A percentile compares a stretch with the other conserved stretches of the same genome.
Conservation (phyloP, 345 rosid species). For the Erodium maritimum region DNA sequence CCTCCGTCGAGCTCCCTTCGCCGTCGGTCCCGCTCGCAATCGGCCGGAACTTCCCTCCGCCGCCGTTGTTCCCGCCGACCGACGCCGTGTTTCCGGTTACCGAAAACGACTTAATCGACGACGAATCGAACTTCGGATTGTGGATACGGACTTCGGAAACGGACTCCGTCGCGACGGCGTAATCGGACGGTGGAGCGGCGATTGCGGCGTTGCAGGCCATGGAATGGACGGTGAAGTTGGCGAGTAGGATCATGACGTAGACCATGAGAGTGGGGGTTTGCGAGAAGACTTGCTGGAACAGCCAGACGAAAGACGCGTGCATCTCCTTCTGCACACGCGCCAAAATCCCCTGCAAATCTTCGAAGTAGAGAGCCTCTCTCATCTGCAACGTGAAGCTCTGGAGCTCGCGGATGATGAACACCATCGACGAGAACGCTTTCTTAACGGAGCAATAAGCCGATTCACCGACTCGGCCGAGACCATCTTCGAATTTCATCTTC, state of each 20-base stretch:
- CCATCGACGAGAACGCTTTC: conserved; percentile 90
- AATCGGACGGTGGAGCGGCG: conserved; percentile 27
- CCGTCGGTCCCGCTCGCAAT: conserved; percentile 59
- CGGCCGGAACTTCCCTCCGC: conserved; percentile 55
- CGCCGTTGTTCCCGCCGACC: conserved; percentile 51
- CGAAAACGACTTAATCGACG: conserved; percentile 32
- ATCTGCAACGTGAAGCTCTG: conserved; percentile 64
- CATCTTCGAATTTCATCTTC: conserved; percentile 66
- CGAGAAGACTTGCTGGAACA: conserved; percentile 85
- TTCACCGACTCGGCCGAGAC: conserved; percentile 47
- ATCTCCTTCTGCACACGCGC: conserved; percentile 62
- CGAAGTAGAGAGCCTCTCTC: conserved; percentile 54
- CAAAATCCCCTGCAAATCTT: conserved; percentile 62
- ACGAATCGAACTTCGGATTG: conserved; percentile 34
- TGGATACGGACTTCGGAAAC: conserved; percentile 16
- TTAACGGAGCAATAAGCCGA: conserved; percentile 57
- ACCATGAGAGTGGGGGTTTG: conserved; percentile 90
- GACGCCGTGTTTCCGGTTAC: conserved; percentile 41
- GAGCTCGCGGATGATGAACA: conserved; percentile 75
- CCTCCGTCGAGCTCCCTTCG: conserved; percentile 37
- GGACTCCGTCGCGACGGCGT: conserved; percentile 19
- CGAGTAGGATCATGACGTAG: conserved; percentile 75
- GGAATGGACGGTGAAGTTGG: conserved; percentile 74
- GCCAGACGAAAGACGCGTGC: conserved; percentile 87
- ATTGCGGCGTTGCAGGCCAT: conserved; percentile 43